A percentile compares a stretch with the other conserved stretches of the same genome.
Conservation (phyloP, 345 rosid genomes). For the Bruguiera parviflora region DNA sequence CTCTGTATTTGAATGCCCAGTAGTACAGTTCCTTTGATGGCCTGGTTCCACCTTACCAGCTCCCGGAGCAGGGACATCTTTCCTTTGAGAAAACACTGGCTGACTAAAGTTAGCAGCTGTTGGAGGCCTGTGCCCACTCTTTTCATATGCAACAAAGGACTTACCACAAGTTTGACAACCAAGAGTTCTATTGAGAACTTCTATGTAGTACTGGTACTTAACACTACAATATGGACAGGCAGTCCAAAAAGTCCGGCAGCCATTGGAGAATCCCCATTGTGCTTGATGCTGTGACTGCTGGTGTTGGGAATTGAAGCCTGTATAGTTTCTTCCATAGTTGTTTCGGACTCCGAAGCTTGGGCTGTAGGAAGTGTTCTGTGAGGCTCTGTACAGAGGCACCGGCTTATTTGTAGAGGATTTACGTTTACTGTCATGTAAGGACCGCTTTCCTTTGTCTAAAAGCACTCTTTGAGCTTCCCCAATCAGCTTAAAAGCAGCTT, state of each 20-base stretch:
- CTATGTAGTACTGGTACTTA: conserved; percentile 44
- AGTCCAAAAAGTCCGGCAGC: conserved; percentile 53
- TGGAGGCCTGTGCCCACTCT: conserved; percentile 31
- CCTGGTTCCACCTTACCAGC: conserved; percentile 40
- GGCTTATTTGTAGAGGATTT: conserved; percentile 29
- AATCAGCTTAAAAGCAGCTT: conserved; percentile 80
- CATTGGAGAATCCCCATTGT: conserved; percentile 38
- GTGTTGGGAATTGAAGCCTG: conserved; percentile 35
- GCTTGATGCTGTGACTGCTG: conserved; percentile 33
- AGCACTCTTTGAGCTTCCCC: conserved; percentile 88
- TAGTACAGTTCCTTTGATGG: conserved; percentile 26
- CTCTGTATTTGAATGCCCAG: conserved; percentile 27
- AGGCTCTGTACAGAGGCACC: conserved; percentile 34
- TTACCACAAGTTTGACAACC: conserved; percentile 53
- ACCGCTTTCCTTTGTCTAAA: conserved; percentile 55
- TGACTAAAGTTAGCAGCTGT: conserved; percentile 21
- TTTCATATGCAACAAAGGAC: conserved; percentile 47
- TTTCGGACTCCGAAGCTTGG: conserved; percentile 28
- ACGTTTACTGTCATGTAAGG: conserved; percentile 53
- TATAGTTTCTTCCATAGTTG: conserved; percentile 23
- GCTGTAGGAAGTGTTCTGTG: conserved; percentile 26
- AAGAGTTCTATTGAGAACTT: conserved; percentile 30
- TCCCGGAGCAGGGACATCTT: conserved; percentile 39
- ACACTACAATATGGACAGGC: conserved; percentile 59
- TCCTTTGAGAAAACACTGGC: conserved; percentile 40